Conservation (phyloP, 495 filamentous ascomycete genomes). For the Neurospora tetrasperma region DNA sequence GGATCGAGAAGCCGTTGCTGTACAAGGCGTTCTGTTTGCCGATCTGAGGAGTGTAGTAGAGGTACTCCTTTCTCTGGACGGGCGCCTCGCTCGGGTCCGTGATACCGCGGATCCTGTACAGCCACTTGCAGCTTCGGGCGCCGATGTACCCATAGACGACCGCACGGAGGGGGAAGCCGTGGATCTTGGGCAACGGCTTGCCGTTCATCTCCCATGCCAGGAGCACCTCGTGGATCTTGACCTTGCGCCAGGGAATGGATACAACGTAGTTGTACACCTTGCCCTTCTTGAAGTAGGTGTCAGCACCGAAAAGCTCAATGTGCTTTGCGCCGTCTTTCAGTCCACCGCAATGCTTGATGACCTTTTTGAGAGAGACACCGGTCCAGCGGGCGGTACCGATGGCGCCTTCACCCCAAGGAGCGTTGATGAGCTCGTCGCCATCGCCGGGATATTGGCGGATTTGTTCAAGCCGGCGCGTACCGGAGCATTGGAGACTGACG, state of each 20-base stretch:
- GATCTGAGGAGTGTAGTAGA: conserved; percentile 49
- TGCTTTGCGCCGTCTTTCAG: conserved; percentile 45
- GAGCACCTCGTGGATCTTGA: conserved; percentile 54
- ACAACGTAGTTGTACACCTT: conserved; percentile 54
- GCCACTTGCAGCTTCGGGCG: conserved; percentile 48
- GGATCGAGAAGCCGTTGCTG: conserved; percentile 47
- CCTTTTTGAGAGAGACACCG: conserved; percentile 53
- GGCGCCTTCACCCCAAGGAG: conserved; percentile 57
- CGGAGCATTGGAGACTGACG: conserved; percentile 56
- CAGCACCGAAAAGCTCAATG: conserved; percentile 53
- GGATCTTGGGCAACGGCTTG: conserved; percentile 51
- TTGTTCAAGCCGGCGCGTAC: conserved; percentile 59
- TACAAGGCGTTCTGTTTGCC: conserved; percentile 49
- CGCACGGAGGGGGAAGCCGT: conserved; percentile 52
- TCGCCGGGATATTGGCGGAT: conserved; percentile 53
- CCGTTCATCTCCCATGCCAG: conserved; percentile 66
- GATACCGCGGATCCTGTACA: conserved; percentile 44
- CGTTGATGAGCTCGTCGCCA: conserved; percentile 59
- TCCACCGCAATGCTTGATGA: conserved; percentile 57
- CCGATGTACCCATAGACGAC: conserved; percentile 57
- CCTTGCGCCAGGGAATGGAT: conserved; percentile 53
- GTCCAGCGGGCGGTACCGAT: conserved; percentile 55
- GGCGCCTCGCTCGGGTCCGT: conserved; percentile 28
- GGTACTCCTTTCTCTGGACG: conserved; percentile 44
- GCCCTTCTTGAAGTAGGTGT: conserved; percentile 58